Evolutionary conservation across 176 grass and related monocot genomes (phyloP).

Genomic region (Triticum dicoccoides): DNA sequence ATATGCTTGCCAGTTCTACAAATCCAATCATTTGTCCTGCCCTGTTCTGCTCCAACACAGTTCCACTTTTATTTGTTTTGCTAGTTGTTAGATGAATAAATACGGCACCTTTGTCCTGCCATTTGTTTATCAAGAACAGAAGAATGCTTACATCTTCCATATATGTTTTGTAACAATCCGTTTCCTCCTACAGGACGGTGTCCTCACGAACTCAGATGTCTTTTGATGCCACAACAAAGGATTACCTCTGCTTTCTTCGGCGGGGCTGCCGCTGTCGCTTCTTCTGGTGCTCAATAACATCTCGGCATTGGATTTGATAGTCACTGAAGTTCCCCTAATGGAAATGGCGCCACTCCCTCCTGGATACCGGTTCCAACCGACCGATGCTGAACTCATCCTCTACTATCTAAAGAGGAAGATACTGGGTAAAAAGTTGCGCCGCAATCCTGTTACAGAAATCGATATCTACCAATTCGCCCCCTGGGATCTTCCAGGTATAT

Average conservation of each 20-base stretch:
- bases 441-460: slow-evolving; percentile 59
- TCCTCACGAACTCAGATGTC: slow-evolving; percentile 45
- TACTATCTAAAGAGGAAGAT: slow-evolving; percentile 88
- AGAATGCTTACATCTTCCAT: background rate
- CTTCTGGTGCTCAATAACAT: slow-evolving; percentile 42
- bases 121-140: too few species aligned
- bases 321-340: slow-evolving; percentile 28
- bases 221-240: slow-evolving; percentile 48
- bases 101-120: too few species aligned
- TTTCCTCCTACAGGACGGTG: slow-evolving; percentile 27
- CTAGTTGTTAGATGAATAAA: too few species aligned
- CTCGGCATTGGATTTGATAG: slow-evolving; percentile 41
- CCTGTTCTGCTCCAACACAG: too few species aligned
- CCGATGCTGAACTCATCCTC: slow-evolving; percentile 65
- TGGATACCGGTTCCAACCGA: slow-evolving; percentile 42
- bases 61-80: too few species aligned
- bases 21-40: too few species aligned
- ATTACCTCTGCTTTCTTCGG: slow-evolving; percentile 22
- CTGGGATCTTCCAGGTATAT: slow-evolving; percentile 86
- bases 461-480: slow-evolving; percentile 88
- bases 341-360: slow-evolving; percentile 50
- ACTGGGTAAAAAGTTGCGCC: slow-evolving; percentile 51
- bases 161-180: background rate
- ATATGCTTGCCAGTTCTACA: too few species aligned
- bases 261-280: slow-evolving; percentile 26